These are phyloP conservation scores for Exutisphaerella laricina DNA, from an alignment of 2,329 filamentous ascomycete species.

Conservation along the genomic window DNA sequence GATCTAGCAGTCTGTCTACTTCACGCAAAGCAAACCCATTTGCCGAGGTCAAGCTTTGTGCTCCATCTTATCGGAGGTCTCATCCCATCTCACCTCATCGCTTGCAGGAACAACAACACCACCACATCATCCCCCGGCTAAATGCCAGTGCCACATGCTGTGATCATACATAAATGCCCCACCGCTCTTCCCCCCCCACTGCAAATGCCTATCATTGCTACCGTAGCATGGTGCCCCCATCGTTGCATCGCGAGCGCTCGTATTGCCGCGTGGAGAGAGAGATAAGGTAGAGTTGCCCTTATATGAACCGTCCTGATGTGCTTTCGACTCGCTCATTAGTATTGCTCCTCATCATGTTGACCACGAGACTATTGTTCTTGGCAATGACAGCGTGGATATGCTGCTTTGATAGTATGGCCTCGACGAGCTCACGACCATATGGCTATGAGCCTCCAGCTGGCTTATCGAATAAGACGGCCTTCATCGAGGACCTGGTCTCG, in stretches of 20 bases:
- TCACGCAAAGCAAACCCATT: background rate
- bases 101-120: constrained; percentile 1
- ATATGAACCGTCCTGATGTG: background rate
- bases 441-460: background rate
- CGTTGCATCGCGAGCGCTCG: too few relatives aligned
- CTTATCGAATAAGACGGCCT: constrained; percentile 6
- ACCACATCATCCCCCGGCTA: constrained; percentile 4
- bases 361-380: background rate
- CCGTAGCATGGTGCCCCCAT: background rate
- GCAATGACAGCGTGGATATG: background rate
- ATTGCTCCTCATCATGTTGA: too few relatives aligned
- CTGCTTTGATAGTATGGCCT: background rate
- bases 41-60: background rate
- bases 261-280: background rate
- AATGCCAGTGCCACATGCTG: too few relatives aligned
- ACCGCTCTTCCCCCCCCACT: background rate
- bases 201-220: background rate
- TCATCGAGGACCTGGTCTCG: constrained; percentile 14
- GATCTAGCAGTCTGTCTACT: too few relatives aligned
- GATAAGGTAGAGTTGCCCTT: background rate
- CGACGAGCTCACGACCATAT: background rate
- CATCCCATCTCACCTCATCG: too few relatives aligned
- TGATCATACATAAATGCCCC: background rate
- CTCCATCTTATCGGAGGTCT: too few relatives aligned
- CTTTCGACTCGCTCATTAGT: too few relatives aligned